These are phyloP conservation scores for Hortaea werneckii DNA, from an alignment of 2,329 filamentous ascomycete genomes.

Conservation along the genomic window DNA sequence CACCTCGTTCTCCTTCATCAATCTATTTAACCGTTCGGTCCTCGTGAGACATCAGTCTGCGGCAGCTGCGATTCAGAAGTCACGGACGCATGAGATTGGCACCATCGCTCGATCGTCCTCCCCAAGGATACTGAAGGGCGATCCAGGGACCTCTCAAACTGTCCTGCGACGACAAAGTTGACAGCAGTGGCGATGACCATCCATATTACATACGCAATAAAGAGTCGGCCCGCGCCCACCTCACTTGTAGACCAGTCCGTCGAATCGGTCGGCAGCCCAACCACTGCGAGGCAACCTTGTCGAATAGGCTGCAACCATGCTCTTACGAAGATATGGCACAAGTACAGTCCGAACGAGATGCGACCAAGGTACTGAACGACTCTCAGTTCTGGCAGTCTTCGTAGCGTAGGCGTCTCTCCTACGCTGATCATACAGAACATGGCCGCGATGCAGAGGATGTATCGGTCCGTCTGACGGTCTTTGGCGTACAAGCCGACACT, in stretches of 20 bases:
- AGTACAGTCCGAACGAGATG: not conserved
- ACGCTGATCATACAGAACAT: not conserved
- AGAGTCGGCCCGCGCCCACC: not conserved
- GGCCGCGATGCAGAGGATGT: not conserved
- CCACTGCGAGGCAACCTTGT: not conserved
- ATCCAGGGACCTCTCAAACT: not conserved
- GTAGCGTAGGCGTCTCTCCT: not conserved
- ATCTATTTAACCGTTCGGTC: no score
- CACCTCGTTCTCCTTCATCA: no score
- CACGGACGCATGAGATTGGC: not conserved
- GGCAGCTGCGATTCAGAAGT: not conserved
- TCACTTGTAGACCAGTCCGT: not conserved
- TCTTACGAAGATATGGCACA: not conserved
- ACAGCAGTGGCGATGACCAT: not conserved
- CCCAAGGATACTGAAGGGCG: not conserved
- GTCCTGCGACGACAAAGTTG: not conserved
- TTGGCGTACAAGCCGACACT: not conserved
- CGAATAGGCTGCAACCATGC: not conserved
- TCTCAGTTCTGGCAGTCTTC: not conserved
- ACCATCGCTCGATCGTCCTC: not conserved
- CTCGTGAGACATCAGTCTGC: not conserved
- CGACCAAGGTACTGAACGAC: not conserved
- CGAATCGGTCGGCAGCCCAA: not conserved
- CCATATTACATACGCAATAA: not conserved
- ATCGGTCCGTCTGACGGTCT: not conserved